Evolutionary conservation across 2,329 filamentous ascomycete species (phyloP), one percentile per base, ranked within the genome.

Genomic region (Colletotrichum plurivorum): DNA sequence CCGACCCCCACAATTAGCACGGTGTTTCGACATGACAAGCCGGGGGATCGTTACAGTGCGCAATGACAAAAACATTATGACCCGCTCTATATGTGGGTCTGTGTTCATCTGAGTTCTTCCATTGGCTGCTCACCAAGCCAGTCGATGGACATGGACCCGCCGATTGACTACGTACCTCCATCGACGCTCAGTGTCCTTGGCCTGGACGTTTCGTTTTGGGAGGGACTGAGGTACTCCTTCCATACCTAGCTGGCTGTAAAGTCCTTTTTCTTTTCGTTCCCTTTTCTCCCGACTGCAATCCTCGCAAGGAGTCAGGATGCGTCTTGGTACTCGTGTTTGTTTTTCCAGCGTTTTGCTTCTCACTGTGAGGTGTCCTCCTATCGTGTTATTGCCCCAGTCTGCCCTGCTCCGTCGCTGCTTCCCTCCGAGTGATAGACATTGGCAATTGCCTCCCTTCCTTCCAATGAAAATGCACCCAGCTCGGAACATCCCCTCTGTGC

Each of bases 11-110:
- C 63, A 20, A 22, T n/a, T 53, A 12, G 39, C 59, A 63, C 45
- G 45, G 52, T 67, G 58, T 56, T 63, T 56, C 22, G 16, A 48
- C 64, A 36, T 25, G 15, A 27, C 52, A 45, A 39, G 53, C 46
- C 0, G 3, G 46, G 9, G 60, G 15, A 2, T 7, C 4, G 27
- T 12, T 48, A 68, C 65, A 58, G 60, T 64, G 65, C 53, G 65
- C 54, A 27, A 41, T n/a, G 46, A 41, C 27, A 39, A 63, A 39
- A 52, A 31, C 43, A 39, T 22, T 15, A 8, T n/a, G 16, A 57
- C 31, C 51, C 18, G 18, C 16, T 13, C 10, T 36, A 15, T 52
- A 13, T 10, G 31, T 36, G 31, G 31, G 31, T 10, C 10, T 10
- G 31, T 36, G 31, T 36, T 36, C 31, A 36, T 36, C 31, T 36